These are phyloP conservation scores for Scheffersomyces parashehatae DNA, from an alignment of 1,139 yeast genomes.

Conservation along the genomic window DNA sequence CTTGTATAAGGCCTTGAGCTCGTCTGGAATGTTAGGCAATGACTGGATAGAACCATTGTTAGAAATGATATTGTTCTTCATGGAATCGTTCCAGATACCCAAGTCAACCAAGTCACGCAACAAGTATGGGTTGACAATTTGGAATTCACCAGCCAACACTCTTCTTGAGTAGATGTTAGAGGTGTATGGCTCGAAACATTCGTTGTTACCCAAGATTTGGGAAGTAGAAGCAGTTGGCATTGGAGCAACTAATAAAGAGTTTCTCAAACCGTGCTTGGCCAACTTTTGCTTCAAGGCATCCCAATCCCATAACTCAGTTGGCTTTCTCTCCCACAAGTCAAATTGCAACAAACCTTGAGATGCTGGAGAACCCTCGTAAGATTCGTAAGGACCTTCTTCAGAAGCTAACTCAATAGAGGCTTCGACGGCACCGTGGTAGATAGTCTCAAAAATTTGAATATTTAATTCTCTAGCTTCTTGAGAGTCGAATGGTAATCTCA, in stretches of 20 bases:
- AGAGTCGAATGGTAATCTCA: constrained; percentile 59
- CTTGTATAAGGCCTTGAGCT: constrained; percentile 52
- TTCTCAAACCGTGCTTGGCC: constrained; percentile 51
- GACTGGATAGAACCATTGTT: constrained; percentile 59
- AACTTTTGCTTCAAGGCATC: constrained; percentile 47
- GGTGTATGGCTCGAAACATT: constrained; percentile 64
- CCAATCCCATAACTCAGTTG: constrained; percentile 62
- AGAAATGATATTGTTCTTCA: constrained; percentile 53
- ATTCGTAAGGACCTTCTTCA: constrained; percentile 47
- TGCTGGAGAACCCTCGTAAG: constrained; percentile 59
- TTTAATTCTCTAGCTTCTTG: constrained; percentile 56
- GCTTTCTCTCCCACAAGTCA: constrained; percentile 60
- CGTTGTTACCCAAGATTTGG: constrained; percentile 60
- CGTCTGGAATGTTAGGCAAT: constrained; percentile 51
- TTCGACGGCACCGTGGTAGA: constrained; percentile 60
- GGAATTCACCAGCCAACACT: constrained; percentile 63
- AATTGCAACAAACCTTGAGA: constrained; percentile 57
- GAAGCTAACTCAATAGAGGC: constrained; percentile 55
- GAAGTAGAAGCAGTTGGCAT: constrained; percentile 70
- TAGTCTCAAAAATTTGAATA: constrained; percentile 60
- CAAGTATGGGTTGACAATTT: constrained; percentile 58
- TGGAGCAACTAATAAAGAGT: constrained; percentile 62
- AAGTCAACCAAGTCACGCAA: constrained; percentile 54
- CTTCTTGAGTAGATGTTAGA: constrained; percentile 61
- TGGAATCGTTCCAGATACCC: constrained; percentile 54